Percentiles rank a stretch among this genome's conserved stretches.
phyloP scores from a whole-genome alignment of 2,329 filamentous ascomycete species.

The Fusarium pseudonygamai region DNA sequence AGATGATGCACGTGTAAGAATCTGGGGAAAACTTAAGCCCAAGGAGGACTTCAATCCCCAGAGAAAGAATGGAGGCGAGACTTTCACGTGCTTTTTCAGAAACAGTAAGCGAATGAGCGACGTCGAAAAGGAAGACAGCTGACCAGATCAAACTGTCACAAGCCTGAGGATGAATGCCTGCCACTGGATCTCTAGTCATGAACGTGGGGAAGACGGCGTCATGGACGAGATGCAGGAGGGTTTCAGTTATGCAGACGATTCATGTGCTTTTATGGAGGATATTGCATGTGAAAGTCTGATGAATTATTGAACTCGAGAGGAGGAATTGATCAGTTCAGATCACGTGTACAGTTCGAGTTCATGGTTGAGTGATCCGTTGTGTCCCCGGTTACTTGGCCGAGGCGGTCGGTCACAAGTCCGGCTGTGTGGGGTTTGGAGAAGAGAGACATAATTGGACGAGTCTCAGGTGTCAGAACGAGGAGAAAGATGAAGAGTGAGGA shows the following conservation, averaged over 20 bases:
- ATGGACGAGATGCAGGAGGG: not conserved
- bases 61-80: not conserved
- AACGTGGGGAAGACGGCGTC: constrained; percentile 29
- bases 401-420: constrained; percentile 35
- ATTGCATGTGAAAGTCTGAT: constrained; percentile 27
- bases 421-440: constrained; percentile 31
- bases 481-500: constrained; percentile 7
- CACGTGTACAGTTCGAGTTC: constrained; percentile 12
- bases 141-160: constrained; percentile 30
- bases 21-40: constrained; percentile 34
- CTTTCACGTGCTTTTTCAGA: constrained; percentile 35
- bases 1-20: constrained; percentile 36
- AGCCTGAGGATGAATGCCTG: constrained; percentile 23
- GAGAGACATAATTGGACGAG: constrained; percentile 14
- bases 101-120: constrained; percentile 7
- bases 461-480: not conserved
- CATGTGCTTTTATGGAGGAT: constrained; percentile 8
- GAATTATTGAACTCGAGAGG: not conserved
- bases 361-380: not conserved
- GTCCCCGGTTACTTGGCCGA: constrained; percentile 31
- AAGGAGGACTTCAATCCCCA: constrained; percentile 7
- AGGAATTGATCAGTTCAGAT: not conserved
- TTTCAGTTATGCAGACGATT: constrained; percentile 21
- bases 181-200: constrained; percentile 25
- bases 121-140: constrained; percentile 22